Evolutionary conservation across 1,284 basidiomycete species (phyloP).

Genomic region (Heterobasidion parviporum): DNA sequence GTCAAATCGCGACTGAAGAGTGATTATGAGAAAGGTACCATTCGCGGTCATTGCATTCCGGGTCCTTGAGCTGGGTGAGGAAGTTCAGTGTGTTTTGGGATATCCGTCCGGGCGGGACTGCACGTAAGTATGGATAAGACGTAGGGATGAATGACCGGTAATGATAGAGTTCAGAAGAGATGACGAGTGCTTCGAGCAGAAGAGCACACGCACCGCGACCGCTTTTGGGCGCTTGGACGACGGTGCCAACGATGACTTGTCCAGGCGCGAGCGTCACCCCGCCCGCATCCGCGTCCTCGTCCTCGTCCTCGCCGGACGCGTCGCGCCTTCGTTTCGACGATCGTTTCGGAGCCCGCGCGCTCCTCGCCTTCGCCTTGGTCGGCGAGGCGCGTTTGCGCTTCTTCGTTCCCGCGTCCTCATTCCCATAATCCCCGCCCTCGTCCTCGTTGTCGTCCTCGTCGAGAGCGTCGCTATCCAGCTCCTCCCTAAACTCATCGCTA

Average conservation of each 20-base stretch:
- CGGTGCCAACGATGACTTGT: neutral
- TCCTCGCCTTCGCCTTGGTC: conserved; percentile 2
- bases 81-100: conserved; percentile 82
- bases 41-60: conserved; percentile 77
- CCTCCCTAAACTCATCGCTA: too few species aligned
- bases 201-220: conserved; percentile 69
- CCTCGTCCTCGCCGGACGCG: neutral
- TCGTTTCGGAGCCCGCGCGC: neutral
- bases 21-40: conserved; percentile 40
- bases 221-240: conserved; percentile 57
- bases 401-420: conserved; percentile 5
- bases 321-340: neutral
- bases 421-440: neutral
- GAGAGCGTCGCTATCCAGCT: conserved; percentile 25
- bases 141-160: neutral
- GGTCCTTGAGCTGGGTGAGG: conserved; percentile 60
- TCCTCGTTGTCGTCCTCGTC: conserved; percentile 18
- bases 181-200: neutral
- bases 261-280: conserved; percentile 15
- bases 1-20: too few species aligned
- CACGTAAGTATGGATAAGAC: neutral
- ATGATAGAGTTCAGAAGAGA: neutral
- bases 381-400: conserved; percentile 27
- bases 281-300: neutral
- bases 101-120: conserved; percentile 80